A percentile compares a stretch with the other conserved stretches of the same genome.
These are phyloP conservation scores for Medicago lupulina DNA, from an alignment of 306 rosid species.

Conservation along the genomic window DNA sequence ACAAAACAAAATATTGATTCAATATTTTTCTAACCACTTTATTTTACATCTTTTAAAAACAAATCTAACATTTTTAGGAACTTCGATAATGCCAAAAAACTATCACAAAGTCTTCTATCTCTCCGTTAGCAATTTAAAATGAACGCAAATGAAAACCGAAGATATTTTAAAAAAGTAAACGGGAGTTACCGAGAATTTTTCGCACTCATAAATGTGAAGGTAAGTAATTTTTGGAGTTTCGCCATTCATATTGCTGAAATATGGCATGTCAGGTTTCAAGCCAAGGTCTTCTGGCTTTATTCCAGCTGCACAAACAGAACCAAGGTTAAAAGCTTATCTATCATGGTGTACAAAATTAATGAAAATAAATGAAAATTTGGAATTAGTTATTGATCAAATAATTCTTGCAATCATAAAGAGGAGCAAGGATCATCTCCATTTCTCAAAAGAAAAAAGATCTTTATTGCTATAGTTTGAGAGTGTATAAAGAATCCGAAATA, in stretches of 20 bases:
- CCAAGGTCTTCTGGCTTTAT: slow-evolving; percentile 71
- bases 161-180: neutral
- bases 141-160: neutral
- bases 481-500: neutral
- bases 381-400: neutral
- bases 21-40: too few species aligned
- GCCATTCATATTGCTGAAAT: slow-evolving; percentile 47
- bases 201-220: slow-evolving; percentile 69
- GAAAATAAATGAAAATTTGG: neutral
- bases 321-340: slow-evolving; percentile 27
- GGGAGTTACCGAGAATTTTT: slow-evolving; percentile 73
- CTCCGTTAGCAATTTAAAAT: neutral
- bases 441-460: neutral
- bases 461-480: neutral
- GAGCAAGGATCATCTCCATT: neutral
- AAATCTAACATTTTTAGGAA: too few species aligned
- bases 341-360: slow-evolving; percentile 1
- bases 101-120: too few species aligned
- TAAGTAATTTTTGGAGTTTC: slow-evolving; percentile 69
- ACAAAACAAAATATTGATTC: too few species aligned
- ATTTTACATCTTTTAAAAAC: too few species aligned
- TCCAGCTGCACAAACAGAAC: slow-evolving; percentile 56
- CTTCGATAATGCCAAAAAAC: too few species aligned
- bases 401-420: neutral
- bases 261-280: slow-evolving; percentile 61